These are phyloP conservation scores for Boletus rubescentipes DNA, from an alignment of 768 basidiomycete genomes.

Conservation along the genomic window DNA sequence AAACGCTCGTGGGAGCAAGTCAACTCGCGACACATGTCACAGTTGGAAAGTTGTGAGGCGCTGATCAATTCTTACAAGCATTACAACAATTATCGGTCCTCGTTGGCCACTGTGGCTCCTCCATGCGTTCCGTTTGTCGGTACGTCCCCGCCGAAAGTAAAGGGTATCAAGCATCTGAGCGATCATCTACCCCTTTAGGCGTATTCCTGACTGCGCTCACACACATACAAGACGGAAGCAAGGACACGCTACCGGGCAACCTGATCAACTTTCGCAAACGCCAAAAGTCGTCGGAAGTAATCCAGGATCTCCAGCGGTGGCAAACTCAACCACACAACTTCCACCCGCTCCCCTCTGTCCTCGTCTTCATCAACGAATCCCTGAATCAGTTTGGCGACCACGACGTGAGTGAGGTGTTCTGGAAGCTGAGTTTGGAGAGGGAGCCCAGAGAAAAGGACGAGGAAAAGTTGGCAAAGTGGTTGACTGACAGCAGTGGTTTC, in stretches of 20 bases:
- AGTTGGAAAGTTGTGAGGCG: constrained; percentile 53
- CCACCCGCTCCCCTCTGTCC: constrained; percentile 41
- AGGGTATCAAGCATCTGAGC: constrained; percentile 2
- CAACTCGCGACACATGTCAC: constrained; percentile 44
- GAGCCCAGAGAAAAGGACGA: constrained; percentile 58
- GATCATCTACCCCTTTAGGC: constrained; percentile 31
- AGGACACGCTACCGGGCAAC: constrained; percentile 43
- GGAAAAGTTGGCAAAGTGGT: constrained; percentile 43
- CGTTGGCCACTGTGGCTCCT: constrained; percentile 52
- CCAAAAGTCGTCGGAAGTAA: constrained; percentile 51
- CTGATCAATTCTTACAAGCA: constrained; percentile 67
- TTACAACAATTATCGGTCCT: constrained; percentile 59
- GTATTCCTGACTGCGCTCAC: constrained; percentile 60
- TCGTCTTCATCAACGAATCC: constrained; percentile 42
- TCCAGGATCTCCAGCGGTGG: constrained; percentile 57
- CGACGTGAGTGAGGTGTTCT: constrained; percentile 37
- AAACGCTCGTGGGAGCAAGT: constrained; percentile 67
- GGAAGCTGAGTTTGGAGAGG: constrained; percentile 47
- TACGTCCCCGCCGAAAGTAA: constrained; percentile 27
- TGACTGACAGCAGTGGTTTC: constrained; percentile 42
- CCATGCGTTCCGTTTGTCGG: constrained; percentile 75
- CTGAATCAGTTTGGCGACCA: constrained; percentile 37
- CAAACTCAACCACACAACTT: constrained; percentile 57
- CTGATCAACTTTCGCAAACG: constrained; percentile 63
- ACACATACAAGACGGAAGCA: constrained; percentile 63